Evolutionary conservation across 1,284 basidiomycete genomes (phyloP).

Genomic region (Porodaedalea pini): DNA sequence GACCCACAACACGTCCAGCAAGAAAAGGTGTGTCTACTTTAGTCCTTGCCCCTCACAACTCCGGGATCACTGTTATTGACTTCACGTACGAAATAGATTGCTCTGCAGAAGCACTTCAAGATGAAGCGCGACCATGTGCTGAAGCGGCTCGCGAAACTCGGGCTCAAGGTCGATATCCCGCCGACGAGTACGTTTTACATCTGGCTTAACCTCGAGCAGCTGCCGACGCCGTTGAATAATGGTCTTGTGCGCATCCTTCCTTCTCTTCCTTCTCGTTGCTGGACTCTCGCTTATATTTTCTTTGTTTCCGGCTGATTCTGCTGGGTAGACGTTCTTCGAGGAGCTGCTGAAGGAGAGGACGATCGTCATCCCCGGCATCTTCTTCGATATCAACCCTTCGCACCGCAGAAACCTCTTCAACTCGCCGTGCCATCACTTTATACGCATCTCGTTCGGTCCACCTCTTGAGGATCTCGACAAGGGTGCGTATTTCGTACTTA

Average conservation of each 20-base stretch:
- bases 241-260: constrained; percentile 58
- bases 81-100: constrained; percentile 40
- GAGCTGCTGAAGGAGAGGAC: constrained; percentile 88
- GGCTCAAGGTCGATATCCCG: constrained; percentile 71
- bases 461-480: constrained; percentile 78
- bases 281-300: background rate
- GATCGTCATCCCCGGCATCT: constrained; percentile 87
- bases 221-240: constrained; percentile 81
- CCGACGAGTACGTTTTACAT: constrained; percentile 85
- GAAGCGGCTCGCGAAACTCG: constrained; percentile 72
- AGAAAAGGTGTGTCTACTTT: constrained; percentile 56
- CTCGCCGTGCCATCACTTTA: constrained; percentile 88
- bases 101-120: constrained; percentile 87
- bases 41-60: background rate
- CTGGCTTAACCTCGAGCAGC: constrained; percentile 80
- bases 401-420: constrained; percentile 84
- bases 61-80: background rate
- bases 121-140: constrained; percentile 89
- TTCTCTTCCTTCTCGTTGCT: background rate
- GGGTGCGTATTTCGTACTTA: constrained; percentile 43
- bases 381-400: constrained; percentile 88
- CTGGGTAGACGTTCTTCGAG: constrained; percentile 82
- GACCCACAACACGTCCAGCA: constrained; percentile 63
- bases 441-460: constrained; percentile 86
- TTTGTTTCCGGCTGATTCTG: background rate